Conservation (phyloP, 2,329 filamentous ascomycete genomes). For the Monosporascus sp. region DNA sequence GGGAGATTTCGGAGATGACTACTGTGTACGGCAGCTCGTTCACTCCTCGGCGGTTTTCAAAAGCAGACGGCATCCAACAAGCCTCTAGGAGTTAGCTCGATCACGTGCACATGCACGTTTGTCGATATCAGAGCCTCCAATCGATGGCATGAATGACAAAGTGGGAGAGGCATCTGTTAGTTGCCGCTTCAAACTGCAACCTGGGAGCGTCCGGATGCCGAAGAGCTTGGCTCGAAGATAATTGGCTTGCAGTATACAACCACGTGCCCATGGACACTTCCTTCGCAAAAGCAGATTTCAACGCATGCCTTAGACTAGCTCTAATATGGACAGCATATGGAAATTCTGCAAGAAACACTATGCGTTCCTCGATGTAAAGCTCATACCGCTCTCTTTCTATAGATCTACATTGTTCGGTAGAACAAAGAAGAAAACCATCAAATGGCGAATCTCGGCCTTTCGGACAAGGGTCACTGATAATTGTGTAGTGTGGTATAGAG, state of each 20-base stretch:
- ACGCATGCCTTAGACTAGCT: too few relatives aligned
- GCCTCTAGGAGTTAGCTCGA: background rate
- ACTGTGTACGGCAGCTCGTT: background rate
- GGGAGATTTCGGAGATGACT: background rate
- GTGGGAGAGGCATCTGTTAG: background rate
- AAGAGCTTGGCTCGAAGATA: background rate
- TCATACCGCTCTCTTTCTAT: too few relatives aligned
- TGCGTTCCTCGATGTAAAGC: too few relatives aligned
- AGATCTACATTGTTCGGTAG: too few relatives aligned
- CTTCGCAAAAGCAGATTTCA: too few relatives aligned
- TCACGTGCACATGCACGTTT: background rate
- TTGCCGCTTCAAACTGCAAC: background rate
- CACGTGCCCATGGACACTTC: too few relatives aligned
- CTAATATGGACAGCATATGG: too few relatives aligned
- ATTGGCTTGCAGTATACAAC: background rate
- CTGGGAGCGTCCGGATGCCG: background rate
- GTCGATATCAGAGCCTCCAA: background rate
- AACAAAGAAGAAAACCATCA: too few relatives aligned
- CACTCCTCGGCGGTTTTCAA: background rate
- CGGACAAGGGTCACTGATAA: too few relatives aligned
- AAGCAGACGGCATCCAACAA: background rate
- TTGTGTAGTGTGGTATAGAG: too few relatives aligned
- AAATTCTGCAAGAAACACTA: too few relatives aligned
- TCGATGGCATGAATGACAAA: background rate
- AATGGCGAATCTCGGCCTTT: too few relatives aligned